Evolutionary conservation across 2,329 filamentous ascomycete species (phyloP).

Genomic region (Neopestalotiopsis sp.): DNA sequence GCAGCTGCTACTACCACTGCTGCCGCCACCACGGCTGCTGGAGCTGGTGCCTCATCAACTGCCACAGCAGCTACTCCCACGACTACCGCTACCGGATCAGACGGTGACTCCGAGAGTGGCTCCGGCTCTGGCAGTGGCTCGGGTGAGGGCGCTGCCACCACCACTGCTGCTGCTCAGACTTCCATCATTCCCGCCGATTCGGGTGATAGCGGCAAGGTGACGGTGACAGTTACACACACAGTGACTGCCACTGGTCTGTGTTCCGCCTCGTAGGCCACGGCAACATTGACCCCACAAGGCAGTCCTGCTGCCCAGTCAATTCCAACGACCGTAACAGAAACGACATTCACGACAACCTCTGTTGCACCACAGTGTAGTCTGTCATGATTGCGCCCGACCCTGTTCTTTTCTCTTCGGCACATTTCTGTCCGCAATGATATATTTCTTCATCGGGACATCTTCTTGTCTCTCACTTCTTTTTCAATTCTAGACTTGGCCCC

Average conservation of each 20-base stretch:
- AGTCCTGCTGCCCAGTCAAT: conserved; percentile 7
- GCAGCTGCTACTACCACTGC: too few relatives aligned
- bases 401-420: conserved; percentile 24
- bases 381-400: conserved; percentile 21
- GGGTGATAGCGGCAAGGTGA: conserved; percentile 22
- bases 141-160: conserved; percentile 17
- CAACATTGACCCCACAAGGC: conserved; percentile 18
- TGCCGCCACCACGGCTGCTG: conserved; percentile 3
- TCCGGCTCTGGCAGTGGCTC: conserved; percentile 12
- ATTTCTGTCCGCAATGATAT: conserved; percentile 17
- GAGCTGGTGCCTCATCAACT: conserved; percentile 5
- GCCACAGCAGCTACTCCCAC: background rate
- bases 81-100: conserved; percentile 19
- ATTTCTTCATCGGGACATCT: conserved; percentile 18
- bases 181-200: background rate
- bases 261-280: conserved; percentile 21
- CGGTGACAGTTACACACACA: conserved; percentile 36
- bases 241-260: conserved; percentile 34
- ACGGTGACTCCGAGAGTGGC: conserved; percentile 18
- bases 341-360: conserved; percentile 22
- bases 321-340: conserved; percentile 21
- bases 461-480: conserved; percentile 34
- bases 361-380: conserved; percentile 19
- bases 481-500: conserved; percentile 32
- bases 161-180: conserved; percentile 19